Evolutionary conservation across 2,329 filamentous ascomycete species (phyloP).

Genomic region (Fusarium humuli): DNA sequence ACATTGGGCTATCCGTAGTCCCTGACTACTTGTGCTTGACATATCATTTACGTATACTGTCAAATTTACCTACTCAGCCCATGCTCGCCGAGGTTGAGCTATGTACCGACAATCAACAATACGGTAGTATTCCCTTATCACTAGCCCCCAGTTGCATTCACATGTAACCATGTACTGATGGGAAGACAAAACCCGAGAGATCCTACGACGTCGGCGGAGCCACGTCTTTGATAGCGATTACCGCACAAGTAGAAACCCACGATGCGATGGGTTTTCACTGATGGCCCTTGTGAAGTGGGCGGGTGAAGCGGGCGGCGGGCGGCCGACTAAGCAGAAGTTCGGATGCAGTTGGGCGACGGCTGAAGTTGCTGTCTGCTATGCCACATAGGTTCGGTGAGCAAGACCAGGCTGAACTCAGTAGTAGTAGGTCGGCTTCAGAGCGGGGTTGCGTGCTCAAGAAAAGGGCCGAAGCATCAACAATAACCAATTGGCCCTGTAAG

Average conservation of each 20-base stretch:
- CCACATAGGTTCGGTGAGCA: slow-evolving; percentile 11
- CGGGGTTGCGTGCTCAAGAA: slow-evolving; percentile 17
- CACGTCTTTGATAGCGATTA: slow-evolving; percentile 12
- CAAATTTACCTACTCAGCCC: not conserved
- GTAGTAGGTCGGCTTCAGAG: not conserved
- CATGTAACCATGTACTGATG: not conserved
- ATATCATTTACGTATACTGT: slow-evolving; percentile 6
- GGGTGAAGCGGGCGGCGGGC: slow-evolving; percentile 40
- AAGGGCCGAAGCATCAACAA: slow-evolving; percentile 30
- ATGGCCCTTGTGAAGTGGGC: slow-evolving; percentile 20
- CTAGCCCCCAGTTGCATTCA: not conserved
- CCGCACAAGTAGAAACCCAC: slow-evolving; percentile 4
- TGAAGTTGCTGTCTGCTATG: slow-evolving; percentile 16
- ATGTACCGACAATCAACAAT: slow-evolving; percentile 7
- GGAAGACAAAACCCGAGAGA: not conserved
- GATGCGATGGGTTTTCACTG: not conserved
- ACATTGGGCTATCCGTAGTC: slow-evolving; percentile 1
- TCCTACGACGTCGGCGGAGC: slow-evolving; percentile 6
- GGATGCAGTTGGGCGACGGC: slow-evolving; percentile 35
- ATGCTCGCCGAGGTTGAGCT: not conserved
- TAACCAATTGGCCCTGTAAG: slow-evolving; percentile 11
- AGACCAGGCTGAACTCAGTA: slow-evolving; percentile 11
- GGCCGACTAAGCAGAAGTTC: slow-evolving; percentile 39
- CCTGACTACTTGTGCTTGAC: slow-evolving; percentile 7
- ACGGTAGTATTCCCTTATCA: slow-evolving; percentile 1